Conservation (phyloP, 1,139 yeast genomes). For the Maudiozyma humilis region DNA sequence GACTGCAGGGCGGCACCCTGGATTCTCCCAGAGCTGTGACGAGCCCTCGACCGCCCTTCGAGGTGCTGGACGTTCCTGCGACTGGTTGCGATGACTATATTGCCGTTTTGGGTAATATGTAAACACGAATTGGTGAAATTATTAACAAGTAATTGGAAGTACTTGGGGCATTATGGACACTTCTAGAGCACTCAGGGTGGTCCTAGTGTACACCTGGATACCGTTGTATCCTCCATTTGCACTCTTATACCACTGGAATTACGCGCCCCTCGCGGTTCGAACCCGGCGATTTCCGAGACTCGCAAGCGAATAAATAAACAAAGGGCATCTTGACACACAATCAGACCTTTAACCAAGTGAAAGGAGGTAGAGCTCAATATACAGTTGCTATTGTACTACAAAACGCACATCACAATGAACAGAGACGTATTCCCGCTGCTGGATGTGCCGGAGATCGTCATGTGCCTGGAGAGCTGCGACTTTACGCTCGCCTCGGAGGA, state of each 20-base stretch:
- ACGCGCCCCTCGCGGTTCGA: not conserved
- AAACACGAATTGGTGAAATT: not conserved
- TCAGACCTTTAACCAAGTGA: not conserved
- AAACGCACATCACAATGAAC: slow-evolving; percentile 14
- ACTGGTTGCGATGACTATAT: not conserved
- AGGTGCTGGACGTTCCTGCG: not conserved
- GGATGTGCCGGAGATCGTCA: slow-evolving; percentile 54
- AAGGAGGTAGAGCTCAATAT: not conserved
- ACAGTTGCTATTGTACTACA: not conserved
- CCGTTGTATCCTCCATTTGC: not conserved
- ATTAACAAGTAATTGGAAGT: not conserved
- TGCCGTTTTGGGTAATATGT: not conserved
- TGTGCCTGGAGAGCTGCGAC: slow-evolving; percentile 56
- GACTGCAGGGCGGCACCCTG: too few species aligned
- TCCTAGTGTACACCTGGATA: not conserved
- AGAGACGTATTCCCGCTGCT: slow-evolving; percentile 53
- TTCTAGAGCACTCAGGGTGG: not conserved
- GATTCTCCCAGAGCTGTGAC: not conserved
- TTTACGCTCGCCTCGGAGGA: slow-evolving; percentile 54
- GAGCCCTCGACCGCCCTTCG: not conserved
- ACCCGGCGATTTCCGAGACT: not conserved
- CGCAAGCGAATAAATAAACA: not conserved
- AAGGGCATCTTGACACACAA: not conserved
- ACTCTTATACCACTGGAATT: not conserved
- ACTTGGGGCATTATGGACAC: too few species aligned